Base-by-base conservation (phyloP, 2,329 filamentous ascomycete genomes). In the Allantophomopsis lycopodina region DNA sequence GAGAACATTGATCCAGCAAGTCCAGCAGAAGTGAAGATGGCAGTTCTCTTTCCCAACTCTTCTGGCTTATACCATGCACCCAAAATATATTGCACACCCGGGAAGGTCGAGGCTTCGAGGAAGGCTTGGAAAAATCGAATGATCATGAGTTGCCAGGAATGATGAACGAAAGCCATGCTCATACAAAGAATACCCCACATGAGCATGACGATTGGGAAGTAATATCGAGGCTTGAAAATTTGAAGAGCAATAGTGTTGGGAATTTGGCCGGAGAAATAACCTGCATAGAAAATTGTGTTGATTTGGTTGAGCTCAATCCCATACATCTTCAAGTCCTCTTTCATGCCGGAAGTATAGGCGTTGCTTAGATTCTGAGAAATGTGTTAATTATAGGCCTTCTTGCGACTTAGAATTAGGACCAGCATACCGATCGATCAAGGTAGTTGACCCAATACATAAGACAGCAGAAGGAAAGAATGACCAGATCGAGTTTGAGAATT, bases 151-250 rank as follows among this genome's bases (percentile, higher is more conserved):
- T 67, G 56, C 44, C 64, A 58, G 0, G 71, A 69, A 4, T 59
- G 62, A 6, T 69, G 63, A 0, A 60, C 64, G 3, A 66, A 62
- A 1, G 71, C 73, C 1, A 72, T 76, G 31, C 65, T 59, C 71
- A 80, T 77, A 2, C 76, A 82, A 18, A 83, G 56, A 1, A 64
- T 60, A 2, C 70, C 76, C 79, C 78, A 83, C 41, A 70, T 51
- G 28, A 76, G 42, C 68, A 77, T 76, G 64, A 74, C 76, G 21
- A 61, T 48, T 1, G 76, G 76, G 49, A 78, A 78, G 61, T 72
- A 81, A 44, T 72, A 62, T 14, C 75, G 65, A 2, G 74, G 75
- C 35, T 66, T 65, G 42, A 80, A 51, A 46, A 76, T 75, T 52
- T 79, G 70, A 2, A 81, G 60, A 4, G 71, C 70, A 8, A 77